Percentiles rank a stretch among this genome's conserved stretches.
These are phyloP conservation scores for Fusarium coffeatum DNA, from an alignment of 2,329 filamentous ascomycete species.

Conservation along the genomic window DNA sequence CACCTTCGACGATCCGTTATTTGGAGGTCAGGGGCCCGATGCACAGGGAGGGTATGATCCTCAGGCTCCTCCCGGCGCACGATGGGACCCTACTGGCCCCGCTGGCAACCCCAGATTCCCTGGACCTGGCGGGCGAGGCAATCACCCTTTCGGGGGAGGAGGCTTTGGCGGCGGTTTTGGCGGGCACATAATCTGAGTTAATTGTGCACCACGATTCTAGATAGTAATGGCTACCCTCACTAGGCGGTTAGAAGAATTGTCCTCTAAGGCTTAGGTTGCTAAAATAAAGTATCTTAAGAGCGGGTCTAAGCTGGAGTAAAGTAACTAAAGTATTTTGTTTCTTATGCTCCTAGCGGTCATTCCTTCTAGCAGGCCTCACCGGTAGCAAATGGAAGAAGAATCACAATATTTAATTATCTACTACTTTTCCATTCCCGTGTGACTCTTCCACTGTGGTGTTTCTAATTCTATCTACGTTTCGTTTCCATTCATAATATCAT, in stretches of 20 bases:
- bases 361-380: too few relatives aligned
- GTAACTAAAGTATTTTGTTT: too few relatives aligned
- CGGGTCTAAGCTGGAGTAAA: too few relatives aligned
- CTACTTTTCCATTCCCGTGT: constrained; percentile 1
- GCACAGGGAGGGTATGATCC: constrained; percentile 62
- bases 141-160: constrained; percentile 55
- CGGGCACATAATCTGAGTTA: constrained; percentile 45
- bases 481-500: constrained; percentile 38
- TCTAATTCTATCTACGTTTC: constrained; percentile 42
- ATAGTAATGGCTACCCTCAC: background rate
- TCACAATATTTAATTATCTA: constrained; percentile 2
- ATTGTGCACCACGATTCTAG: background rate
- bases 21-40: constrained; percentile 61
- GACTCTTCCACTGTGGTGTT: constrained; percentile 4
- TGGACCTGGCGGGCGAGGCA: constrained; percentile 56
- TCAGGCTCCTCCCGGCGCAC: constrained; percentile 85
- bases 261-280: too few relatives aligned
- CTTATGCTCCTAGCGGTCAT: too few relatives aligned
- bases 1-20: constrained; percentile 91
- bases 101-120: constrained; percentile 64
- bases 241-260: too few relatives aligned
- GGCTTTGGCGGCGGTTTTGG: constrained; percentile 48
- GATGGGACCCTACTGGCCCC: constrained; percentile 89
- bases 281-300: too few relatives aligned
- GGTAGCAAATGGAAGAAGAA: constrained; percentile 25